Base-by-base conservation (phyloP, 2,329 filamentous ascomycete species). In the Scytalidium lignicola region DNA sequence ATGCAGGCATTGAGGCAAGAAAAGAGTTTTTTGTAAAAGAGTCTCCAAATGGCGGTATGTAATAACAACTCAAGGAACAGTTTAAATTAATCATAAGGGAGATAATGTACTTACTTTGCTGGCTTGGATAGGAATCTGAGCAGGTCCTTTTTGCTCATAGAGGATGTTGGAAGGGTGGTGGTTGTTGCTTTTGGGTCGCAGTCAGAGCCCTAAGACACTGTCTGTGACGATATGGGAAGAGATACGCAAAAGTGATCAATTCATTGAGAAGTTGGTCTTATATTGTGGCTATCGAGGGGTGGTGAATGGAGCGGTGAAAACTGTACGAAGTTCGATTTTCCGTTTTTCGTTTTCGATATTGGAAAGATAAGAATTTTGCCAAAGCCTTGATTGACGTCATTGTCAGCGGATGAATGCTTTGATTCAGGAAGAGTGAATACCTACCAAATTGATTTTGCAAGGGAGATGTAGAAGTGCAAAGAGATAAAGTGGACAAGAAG, bases 81-180 rank as follows among this genome's bases (percentile, higher is more conserved):
- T 26, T 6, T 5, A 26, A 6, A 17, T 37, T 17, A n/a, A 13
- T 7, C 6, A 20, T 5, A 43, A 51, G 18, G 44, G 51, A 41
- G 54, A 51, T 23, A 43, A 50, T 28, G 10, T 5, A 75, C 87
- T 68, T 74, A 95, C 90, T 95, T 95, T 71, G 89, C 88, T 68
- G 90, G 90, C 79, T 93, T 93, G 68, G 89, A 95, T 63, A 96
- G 83, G 76, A 95, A 93, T 75, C 90, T 88, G 68, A 95, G 82
- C 66, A 95, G 83, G 73, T 95, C 88, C 75, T 85, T 87, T 71
- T 80, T 85, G 86, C 83, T 91, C 90, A 96, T 96, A 85, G 83
- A 88, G 82, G 71, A 74, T 54, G 41, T 48, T 41, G 28, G 42
- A 46, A 44, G 50, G 39, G 1, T 20, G 32, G 28, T 12, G 29